These are phyloP conservation scores for Calonectria henricotiae DNA, from an alignment of 2,329 filamentous ascomycete species.

Conservation along the genomic window DNA sequence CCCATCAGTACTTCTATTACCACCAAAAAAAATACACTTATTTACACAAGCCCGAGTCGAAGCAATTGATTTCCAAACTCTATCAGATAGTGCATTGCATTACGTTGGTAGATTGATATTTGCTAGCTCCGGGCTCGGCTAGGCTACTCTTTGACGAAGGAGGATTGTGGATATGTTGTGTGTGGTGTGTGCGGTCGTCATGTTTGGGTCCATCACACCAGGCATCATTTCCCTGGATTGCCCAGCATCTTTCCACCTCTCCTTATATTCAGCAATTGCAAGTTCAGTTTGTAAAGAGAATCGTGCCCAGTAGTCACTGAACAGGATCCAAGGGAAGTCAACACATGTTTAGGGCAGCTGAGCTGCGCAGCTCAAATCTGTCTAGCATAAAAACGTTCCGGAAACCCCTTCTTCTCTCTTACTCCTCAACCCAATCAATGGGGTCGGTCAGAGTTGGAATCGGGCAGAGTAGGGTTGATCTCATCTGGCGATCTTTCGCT, in stretches of 20 bases:
- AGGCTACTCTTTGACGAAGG: conserved; percentile 66
- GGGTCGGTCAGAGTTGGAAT: conserved; percentile 38
- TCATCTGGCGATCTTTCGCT: conserved; percentile 43
- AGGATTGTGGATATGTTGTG: conserved; percentile 69
- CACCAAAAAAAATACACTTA: not conserved
- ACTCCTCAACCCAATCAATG: conserved; percentile 55
- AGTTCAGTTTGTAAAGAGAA: no score
- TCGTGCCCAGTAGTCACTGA: conserved; percentile 48
- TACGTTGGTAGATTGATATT: conserved; percentile 59
- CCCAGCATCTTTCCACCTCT: conserved; percentile 58
- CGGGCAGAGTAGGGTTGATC: conserved; percentile 25
- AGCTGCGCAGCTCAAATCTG: conserved; percentile 41
- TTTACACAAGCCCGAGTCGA: conserved; percentile 26
- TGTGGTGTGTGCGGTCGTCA: conserved; percentile 66
- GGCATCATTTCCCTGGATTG: conserved; percentile 50
- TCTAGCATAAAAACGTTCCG: conserved; percentile 57
- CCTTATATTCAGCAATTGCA: not conserved
- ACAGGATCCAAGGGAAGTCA: conserved; percentile 41
- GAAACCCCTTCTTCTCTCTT: conserved; percentile 55
- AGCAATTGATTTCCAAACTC: conserved; percentile 35
- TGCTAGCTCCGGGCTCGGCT: conserved; percentile 56
- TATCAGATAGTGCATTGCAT: conserved; percentile 58
- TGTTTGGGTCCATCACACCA: conserved; percentile 64
- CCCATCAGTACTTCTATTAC: conserved; percentile 39
- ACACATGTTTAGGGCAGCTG: not conserved